Evolutionary conservation across 345 rosid species (phyloP).

Genomic region (Excoecaria cochinchinensis): DNA sequence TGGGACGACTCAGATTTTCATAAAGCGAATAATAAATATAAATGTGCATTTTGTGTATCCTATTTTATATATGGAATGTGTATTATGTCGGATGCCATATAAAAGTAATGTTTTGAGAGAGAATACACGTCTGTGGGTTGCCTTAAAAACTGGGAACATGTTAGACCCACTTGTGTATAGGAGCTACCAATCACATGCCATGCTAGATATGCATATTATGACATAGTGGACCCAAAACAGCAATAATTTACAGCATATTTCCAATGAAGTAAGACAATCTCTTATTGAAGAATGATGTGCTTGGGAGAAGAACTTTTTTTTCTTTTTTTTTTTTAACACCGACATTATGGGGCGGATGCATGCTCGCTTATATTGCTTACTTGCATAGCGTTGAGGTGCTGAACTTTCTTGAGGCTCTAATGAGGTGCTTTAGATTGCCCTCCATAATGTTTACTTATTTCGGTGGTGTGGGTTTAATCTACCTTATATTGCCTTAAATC

Average conservation of each 20-base stretch:
- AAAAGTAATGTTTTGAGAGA: neutral
- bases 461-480: neutral
- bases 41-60: neutral
- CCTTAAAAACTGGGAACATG: conserved; percentile 16
- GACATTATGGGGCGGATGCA: too few relatives aligned
- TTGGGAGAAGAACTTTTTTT: too few relatives aligned
- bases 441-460: neutral
- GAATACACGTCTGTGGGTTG: neutral
- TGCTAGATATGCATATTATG: neutral
- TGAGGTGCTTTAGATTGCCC: neutral
- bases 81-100: neutral
- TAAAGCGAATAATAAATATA: neutral
- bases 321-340: too few relatives aligned
- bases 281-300: neutral
- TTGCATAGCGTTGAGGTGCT: neutral
- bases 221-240: neutral
- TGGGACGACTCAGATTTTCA: too few relatives aligned
- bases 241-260: neutral
- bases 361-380: neutral
- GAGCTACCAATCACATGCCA: neutral
- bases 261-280: neutral
- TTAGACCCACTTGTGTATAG: conserved; percentile 12
- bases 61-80: neutral
- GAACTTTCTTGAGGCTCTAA: neutral
- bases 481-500: neutral